Evolutionary conservation across 2,329 filamentous ascomycete genomes (phyloP).

Genomic region (Zymoseptoria passerinii): DNA sequence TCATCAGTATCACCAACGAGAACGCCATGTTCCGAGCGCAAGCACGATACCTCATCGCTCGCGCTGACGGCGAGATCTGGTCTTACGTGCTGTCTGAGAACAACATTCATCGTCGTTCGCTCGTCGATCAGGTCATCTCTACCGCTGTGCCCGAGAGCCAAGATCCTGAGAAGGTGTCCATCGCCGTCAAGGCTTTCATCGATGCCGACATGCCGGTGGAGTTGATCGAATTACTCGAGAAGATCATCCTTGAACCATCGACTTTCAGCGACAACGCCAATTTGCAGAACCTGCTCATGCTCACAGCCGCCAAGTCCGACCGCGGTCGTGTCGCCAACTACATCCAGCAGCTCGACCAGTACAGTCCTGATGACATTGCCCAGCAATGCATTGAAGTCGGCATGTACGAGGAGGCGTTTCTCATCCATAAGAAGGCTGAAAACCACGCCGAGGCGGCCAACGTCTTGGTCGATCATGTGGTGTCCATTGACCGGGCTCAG

Average conservation of each 20-base stretch:
- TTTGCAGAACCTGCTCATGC: slow-evolving; percentile 89
- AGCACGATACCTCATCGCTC: slow-evolving; percentile 85
- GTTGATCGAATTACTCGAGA: slow-evolving; percentile 94
- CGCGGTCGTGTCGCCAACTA: slow-evolving; percentile 93
- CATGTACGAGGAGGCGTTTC: slow-evolving; percentile 91
- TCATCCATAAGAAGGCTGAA: slow-evolving; percentile 96
- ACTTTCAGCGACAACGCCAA: slow-evolving; percentile 97
- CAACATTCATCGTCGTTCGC: slow-evolving; percentile 86
- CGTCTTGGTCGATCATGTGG: slow-evolving; percentile 90
- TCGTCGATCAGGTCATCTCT: slow-evolving; percentile 92
- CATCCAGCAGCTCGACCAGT: slow-evolving; percentile 82
- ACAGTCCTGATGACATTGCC: slow-evolving; percentile 87
- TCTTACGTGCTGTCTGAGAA: slow-evolving; percentile 88
- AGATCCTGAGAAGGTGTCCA: slow-evolving; percentile 88
- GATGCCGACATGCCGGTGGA: slow-evolving; percentile 84
- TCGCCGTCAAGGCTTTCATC: slow-evolving; percentile 89
- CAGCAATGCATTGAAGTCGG: slow-evolving; percentile 89
- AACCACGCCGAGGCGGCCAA: slow-evolving; percentile 81
- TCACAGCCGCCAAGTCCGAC: slow-evolving; percentile 94
- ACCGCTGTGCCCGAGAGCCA: slow-evolving; percentile 76
- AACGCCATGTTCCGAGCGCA: slow-evolving; percentile 99
- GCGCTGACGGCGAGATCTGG: slow-evolving; percentile 87
- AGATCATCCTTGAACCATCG: slow-evolving; percentile 99
- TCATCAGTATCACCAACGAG: slow-evolving; percentile 97
- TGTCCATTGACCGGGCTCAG: slow-evolving; percentile 95